Evolutionary conservation across 441 rosid species (phyloP), one percentile per base, ranked within the genome.

Genomic region (Sinapis alba): DNA sequence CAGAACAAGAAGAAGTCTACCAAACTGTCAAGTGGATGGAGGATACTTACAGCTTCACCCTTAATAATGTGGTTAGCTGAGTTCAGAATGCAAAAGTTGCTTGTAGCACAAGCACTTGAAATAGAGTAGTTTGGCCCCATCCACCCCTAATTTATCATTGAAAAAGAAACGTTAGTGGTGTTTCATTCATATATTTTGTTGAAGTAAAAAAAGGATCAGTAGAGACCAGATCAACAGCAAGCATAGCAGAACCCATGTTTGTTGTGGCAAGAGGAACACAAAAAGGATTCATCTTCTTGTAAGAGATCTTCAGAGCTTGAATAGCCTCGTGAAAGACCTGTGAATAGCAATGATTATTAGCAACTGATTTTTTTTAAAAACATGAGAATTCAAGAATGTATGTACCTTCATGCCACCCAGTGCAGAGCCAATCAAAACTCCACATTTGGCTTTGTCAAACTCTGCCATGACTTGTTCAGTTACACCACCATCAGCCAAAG

Each of bases 81-180:
- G 84, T 87, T 93, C 79, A 90, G 41, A 79, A 93, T 89, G 79
- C 99, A 95, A 75, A 87, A 95, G 86, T 95, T 95, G 87, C 98
- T 83, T 9, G 99, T 95, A 23, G 99, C 97, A 83, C 99, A 95
- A 68, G 98, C 98, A 73, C 96, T 87, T 67, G 99, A 89, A 61
- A 95, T 95, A 12, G 99, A 95, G 82, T 95, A 95, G 85, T 90
- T 95, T 58, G 99, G 97, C 12, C 99, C 98, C 99, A 91, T 95
- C 99, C 98, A 93, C 71, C 99, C 99, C 99, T 94, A 80, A 75
- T 71, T 1, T 23, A 78, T 69, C 4, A 58, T 34, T 50, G 67
- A 60, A 34, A 73, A 66, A 67, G 62, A 74, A 58, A 36, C 13
- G 20, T 65, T 57, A 67, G 30, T 41, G 47, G n/a, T 41, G 47